phyloP scores from a whole-genome alignment of 768 basidiomycete species.

The Boletus bicolor region DNA sequence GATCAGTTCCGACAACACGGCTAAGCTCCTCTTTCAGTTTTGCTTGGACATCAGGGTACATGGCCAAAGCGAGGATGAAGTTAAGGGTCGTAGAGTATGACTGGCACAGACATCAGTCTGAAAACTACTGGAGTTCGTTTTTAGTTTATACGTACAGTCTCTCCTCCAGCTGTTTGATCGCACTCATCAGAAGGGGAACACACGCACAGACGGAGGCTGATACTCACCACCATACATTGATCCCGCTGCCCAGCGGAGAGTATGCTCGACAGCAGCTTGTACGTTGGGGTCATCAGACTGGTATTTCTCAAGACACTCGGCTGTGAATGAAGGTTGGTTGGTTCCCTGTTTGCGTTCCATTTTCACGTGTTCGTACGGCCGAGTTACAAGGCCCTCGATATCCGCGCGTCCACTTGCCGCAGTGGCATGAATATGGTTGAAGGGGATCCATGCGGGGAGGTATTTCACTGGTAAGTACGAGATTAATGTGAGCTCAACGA shows the following conservation, averaged over 20 bases:
- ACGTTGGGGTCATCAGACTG: slow-evolving; percentile 1
- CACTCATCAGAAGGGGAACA: neutral
- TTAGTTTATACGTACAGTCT: neutral
- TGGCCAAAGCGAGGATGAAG: slow-evolving; percentile 16
- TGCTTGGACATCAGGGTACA: slow-evolving; percentile 42
- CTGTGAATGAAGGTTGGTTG: slow-evolving; percentile 17
- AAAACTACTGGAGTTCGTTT: neutral
- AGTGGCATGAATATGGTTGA: slow-evolving; percentile 12
- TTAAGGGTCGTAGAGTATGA: slow-evolving; percentile 17
- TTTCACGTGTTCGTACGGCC: slow-evolving; percentile 26
- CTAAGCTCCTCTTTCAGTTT: slow-evolving; percentile 55
- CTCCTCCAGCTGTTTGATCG: slow-evolving; percentile 2
- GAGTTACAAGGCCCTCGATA: slow-evolving; percentile 9
- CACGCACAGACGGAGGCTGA: neutral
- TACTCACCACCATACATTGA: slow-evolving; percentile 19
- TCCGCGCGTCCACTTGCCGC: slow-evolving; percentile 5
- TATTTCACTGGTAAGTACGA: slow-evolving; percentile 21
- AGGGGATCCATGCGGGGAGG: slow-evolving; percentile 26
- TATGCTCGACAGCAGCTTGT: slow-evolving; percentile 6
- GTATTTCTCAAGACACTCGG: slow-evolving; percentile 14
- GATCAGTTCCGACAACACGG: slow-evolving; percentile 40
- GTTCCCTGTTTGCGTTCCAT: slow-evolving; percentile 7
- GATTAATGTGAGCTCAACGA: neutral
- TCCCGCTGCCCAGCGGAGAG: slow-evolving; percentile 17
- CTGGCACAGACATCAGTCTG: neutral